Conservation (phyloP, 805 yeast species). For the Cyberlindnera samutprakarnensis region DNA sequence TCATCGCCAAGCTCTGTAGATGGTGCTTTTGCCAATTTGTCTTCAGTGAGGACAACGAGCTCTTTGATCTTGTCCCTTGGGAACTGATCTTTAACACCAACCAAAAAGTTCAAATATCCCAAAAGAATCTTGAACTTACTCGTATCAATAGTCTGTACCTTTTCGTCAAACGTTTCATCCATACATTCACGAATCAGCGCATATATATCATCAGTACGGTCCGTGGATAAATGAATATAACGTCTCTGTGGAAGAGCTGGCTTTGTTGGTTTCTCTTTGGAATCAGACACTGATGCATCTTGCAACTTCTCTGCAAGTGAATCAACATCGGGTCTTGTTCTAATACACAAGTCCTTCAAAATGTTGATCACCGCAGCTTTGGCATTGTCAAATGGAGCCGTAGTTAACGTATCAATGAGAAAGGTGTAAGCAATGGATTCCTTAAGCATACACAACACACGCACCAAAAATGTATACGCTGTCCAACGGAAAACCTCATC, state of each 20-base stretch:
- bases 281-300: constrained; percentile 4
- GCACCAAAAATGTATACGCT: constrained; percentile 55
- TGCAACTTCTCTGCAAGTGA: constrained; percentile 5
- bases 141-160: constrained; percentile 16
- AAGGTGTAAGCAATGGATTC: constrained; percentile 53
- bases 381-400: constrained; percentile 58
- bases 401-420: constrained; percentile 52
- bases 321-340: constrained; percentile 19
- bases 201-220: constrained; percentile 35
- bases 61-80: constrained; percentile 22
- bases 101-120: constrained; percentile 49
- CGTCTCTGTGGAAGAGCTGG: constrained; percentile 36
- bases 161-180: constrained; percentile 20
- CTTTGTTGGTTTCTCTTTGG: constrained; percentile 6
- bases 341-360: constrained; percentile 56
- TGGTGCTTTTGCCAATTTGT: constrained; percentile 9
- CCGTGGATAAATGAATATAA: constrained; percentile 36
- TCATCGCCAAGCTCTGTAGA: constrained; percentile 7
- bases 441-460: constrained; percentile 49
- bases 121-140: constrained; percentile 36
- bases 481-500: constrained; percentile 34
- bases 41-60: constrained; percentile 24
- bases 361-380: constrained; percentile 57
- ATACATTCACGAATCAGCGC: constrained; percentile 33
- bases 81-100: constrained; percentile 27